Percentiles rank a stretch among this genome's conserved stretches.
These are phyloP conservation scores for Colletotrichum limetticola DNA, from an alignment of 2,329 filamentous ascomycete genomes.

Conservation along the genomic window DNA sequence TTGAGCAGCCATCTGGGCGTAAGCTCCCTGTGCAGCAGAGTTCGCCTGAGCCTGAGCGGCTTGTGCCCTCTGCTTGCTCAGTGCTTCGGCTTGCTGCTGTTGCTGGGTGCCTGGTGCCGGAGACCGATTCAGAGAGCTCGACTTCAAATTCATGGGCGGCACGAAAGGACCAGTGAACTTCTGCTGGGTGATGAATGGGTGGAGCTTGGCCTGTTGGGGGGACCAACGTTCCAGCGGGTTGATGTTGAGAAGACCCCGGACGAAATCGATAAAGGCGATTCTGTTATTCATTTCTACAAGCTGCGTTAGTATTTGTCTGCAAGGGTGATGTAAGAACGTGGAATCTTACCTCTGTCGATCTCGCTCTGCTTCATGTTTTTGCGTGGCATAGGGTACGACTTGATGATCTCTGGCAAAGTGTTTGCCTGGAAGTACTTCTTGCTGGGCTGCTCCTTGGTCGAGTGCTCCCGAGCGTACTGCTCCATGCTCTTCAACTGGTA, in stretches of 20 bases:
- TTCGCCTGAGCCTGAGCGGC: slow-evolving; percentile 77
- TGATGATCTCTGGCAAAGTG: slow-evolving; percentile 95
- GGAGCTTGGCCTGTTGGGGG: slow-evolving; percentile 94
- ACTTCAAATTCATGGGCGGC: slow-evolving; percentile 95
- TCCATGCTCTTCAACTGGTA: slow-evolving; percentile 98
- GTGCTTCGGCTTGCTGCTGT: slow-evolving; percentile 92
- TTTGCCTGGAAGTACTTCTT: slow-evolving; percentile 99
- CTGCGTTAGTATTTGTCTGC: slow-evolving; percentile 36
- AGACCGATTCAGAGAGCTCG: slow-evolving; percentile 84
- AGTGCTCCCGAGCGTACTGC: slow-evolving; percentile 94
- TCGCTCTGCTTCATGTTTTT: slow-evolving; percentile 99
- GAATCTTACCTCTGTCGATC: slow-evolving; percentile 84
- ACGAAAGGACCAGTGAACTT: slow-evolving; percentile 98
- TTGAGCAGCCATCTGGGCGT: slow-evolving; percentile 61
- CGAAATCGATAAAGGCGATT: slow-evolving; percentile 97
- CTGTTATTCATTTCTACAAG: slow-evolving; percentile 95
- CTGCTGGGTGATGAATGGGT: slow-evolving; percentile 98
- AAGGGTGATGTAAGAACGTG: not conserved
- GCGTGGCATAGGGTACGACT: slow-evolving; percentile 96
- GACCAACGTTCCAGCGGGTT: slow-evolving; percentile 98
- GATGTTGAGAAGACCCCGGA: slow-evolving; percentile 90
- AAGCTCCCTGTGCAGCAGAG: slow-evolving; percentile 71
- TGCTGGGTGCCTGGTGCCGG: slow-evolving; percentile 94
- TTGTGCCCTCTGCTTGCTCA: slow-evolving; percentile 90
- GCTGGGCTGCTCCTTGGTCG: slow-evolving; percentile 97